These are phyloP conservation scores for Begonia fuchsioides DNA, from an alignment of 306 rosid species.

Conservation along the genomic window DNA sequence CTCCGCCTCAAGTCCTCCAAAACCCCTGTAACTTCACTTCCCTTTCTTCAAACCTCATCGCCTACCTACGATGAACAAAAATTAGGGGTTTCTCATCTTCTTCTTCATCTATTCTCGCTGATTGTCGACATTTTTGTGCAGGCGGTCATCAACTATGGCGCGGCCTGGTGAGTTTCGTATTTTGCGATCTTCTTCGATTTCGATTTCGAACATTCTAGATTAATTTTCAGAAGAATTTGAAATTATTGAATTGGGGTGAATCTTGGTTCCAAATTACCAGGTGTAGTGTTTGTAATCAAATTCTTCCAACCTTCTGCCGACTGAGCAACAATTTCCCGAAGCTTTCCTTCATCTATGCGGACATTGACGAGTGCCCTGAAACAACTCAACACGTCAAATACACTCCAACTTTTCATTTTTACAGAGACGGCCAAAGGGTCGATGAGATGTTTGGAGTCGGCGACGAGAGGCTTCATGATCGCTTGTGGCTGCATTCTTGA, in stretches of 20 bases:
- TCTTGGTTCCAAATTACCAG: conserved; percentile 23
- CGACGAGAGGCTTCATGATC: conserved; percentile 43
- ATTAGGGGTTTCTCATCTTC: neutral
- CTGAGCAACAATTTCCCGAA: conserved; percentile 62
- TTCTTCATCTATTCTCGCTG: conserved; percentile 3
- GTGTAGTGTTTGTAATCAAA: conserved; percentile 65
- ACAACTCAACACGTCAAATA: conserved; percentile 73
- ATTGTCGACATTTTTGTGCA: conserved; percentile 16
- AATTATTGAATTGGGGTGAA: neutral
- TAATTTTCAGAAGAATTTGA: no score
- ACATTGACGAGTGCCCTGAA: conserved; percentile 83
- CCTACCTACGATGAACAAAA: neutral
- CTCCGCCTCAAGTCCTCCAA: conserved; percentile 59
- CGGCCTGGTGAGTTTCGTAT: conserved; percentile 46
- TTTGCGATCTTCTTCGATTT: no score
- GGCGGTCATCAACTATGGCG: conserved; percentile 90
- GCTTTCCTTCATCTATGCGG: conserved; percentile 58
- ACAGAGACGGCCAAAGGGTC: conserved; percentile 58
- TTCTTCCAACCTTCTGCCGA: conserved; percentile 61
- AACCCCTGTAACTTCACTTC: conserved; percentile 33
- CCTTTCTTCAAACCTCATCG: neutral
- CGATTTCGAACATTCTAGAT: no score
- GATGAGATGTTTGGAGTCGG: conserved; percentile 63
- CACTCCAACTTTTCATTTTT: conserved; percentile 72
- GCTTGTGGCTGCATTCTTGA: conserved; percentile 44